Conservation (phyloP, 257 asterid species). For the Solanum piurae region DNA sequence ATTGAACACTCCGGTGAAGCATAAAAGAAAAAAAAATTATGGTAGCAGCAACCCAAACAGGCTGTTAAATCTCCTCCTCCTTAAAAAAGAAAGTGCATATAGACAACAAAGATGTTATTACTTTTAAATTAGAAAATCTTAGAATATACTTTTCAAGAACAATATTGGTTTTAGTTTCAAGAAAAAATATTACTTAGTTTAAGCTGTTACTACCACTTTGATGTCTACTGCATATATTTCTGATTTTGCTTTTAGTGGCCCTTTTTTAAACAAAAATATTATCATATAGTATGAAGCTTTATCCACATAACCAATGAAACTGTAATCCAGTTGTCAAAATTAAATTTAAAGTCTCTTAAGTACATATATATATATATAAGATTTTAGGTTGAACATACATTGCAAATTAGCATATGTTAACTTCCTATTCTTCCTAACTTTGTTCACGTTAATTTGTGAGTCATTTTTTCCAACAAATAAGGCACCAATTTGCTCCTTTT, state of each 20-base stretch:
- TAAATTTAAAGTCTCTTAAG: background rate
- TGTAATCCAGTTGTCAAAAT: background rate
- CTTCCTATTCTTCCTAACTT: background rate
- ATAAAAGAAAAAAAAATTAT: no score
- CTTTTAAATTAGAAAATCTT: background rate
- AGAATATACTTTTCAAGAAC: background rate
- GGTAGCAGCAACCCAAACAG: no score
- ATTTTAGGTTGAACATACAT: background rate
- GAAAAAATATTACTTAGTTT: background rate
- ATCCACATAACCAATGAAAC: background rate
- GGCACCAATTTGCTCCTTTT: background rate
- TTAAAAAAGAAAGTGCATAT: background rate
- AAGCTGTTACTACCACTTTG: background rate
- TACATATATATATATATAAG: no score
- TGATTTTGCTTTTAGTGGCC: background rate
- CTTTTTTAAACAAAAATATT: background rate
- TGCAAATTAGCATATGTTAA: background rate
- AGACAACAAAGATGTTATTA: background rate
- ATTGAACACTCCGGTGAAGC: background rate
- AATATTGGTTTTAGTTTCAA: background rate
- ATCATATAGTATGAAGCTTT: background rate
- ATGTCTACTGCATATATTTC: background rate
- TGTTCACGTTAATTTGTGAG: background rate
- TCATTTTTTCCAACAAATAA: background rate
- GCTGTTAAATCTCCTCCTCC: background rate